Percentiles rank a stretch among this genome's conserved stretches.
These are phyloP conservation scores for Talaromyces sp. DNA, from an alignment of 2,329 filamentous ascomycete genomes.

Conservation along the genomic window DNA sequence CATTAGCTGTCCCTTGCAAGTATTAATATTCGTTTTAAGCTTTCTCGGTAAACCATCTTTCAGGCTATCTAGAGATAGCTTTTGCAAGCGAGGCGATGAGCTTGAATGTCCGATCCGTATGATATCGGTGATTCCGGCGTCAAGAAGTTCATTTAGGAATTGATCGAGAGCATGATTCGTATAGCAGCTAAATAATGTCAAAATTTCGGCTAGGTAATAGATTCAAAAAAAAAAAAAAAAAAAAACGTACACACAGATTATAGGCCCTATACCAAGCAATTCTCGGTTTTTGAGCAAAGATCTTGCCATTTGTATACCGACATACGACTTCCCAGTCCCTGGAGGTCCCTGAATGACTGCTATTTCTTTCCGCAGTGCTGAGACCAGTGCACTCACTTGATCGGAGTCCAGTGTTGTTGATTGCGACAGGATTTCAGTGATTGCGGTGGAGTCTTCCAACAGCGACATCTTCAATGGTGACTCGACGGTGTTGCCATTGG, in stretches of 20 bases:
- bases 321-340: slow-evolving; percentile 21
- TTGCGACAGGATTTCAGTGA: not conserved
- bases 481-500: not conserved
- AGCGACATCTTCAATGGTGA: not conserved
- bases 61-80: not conserved
- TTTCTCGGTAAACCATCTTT: not conserved
- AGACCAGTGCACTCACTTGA: not conserved
- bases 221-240: no score
- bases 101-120: not conserved
- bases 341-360: slow-evolving; percentile 22
- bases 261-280: not conserved
- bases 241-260: not conserved
- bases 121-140: not conserved
- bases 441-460: not conserved
- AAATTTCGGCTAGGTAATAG: no score
- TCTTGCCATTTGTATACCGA: slow-evolving; percentile 18
- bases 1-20: not conserved
- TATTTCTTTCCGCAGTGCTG: slow-evolving; percentile 12
- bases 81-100: not conserved
- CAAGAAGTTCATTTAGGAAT: not conserved
- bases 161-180: not conserved
- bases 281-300: slow-evolving; percentile 13
- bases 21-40: not conserved
- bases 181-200: not conserved
- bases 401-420: not conserved